Conservation (phyloP, 2,329 filamentous ascomycete genomes). For the Alternaria sp. region DNA sequence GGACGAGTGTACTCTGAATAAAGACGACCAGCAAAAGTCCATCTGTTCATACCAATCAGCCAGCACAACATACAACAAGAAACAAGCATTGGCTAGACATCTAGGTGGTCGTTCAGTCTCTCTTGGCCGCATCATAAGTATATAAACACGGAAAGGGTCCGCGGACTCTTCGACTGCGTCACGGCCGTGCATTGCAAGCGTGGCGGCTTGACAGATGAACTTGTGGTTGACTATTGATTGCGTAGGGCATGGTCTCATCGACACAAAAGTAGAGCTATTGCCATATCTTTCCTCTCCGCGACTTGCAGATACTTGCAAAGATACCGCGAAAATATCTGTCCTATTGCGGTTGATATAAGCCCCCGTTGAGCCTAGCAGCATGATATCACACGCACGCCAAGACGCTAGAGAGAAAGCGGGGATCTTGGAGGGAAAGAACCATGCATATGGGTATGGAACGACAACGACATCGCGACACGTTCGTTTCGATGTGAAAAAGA, state of each 20-base stretch:
- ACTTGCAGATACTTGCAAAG: background rate
- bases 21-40: background rate
- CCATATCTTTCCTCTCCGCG: background rate
- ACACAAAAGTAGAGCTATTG: background rate
- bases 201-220: background rate
- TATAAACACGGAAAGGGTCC: background rate
- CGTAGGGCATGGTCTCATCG: background rate
- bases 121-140: slow-evolving; percentile 3
- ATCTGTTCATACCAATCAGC: background rate
- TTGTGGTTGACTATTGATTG: background rate
- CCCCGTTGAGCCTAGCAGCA: slow-evolving; percentile 1
- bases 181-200: slow-evolving; percentile 5
- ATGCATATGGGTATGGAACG: background rate
- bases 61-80: background rate
- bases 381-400: slow-evolving; percentile 11
- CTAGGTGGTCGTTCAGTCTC: background rate
- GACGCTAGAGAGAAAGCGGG: slow-evolving; percentile 10
- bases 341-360: background rate
- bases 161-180: slow-evolving; percentile 9
- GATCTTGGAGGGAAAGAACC: background rate
- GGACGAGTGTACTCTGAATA: background rate
- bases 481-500: background rate
- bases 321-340: background rate
- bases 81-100: background rate
- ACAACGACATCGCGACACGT: slow-evolving; percentile 3